These are phyloP conservation scores for Backusella sp. DNA, from an alignment of 192 early-diverging fungal genomes.

Conservation along the genomic window DNA sequence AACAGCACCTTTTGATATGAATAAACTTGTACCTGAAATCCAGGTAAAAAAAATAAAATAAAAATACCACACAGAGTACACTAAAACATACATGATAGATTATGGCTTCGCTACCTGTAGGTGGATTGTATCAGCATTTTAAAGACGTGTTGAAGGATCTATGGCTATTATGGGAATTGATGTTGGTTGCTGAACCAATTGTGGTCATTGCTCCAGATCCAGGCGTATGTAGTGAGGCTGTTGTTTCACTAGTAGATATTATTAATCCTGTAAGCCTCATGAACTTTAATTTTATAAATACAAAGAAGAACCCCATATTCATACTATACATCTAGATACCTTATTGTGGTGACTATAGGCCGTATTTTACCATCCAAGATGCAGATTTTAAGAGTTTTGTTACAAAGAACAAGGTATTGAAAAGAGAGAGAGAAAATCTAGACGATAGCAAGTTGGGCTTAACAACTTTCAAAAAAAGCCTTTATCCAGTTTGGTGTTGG, in stretches of 20 bases:
- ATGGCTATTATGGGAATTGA: constrained; percentile 94
- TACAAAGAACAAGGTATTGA: constrained; percentile 47
- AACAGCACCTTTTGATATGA: constrained; percentile 69
- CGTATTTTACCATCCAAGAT: constrained; percentile 97
- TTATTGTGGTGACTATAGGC: constrained; percentile 95
- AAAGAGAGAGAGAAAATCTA: not conserved
- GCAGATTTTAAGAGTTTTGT: constrained; percentile 80
- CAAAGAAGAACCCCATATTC: not conserved
- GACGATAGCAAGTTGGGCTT: not conserved
- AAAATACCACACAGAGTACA: not conserved
- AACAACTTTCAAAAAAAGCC: constrained; percentile 37
- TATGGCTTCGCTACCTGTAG: constrained; percentile 63
- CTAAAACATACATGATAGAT: constrained; percentile 34
- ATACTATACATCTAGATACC: constrained; percentile 56
- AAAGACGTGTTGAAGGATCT: constrained; percentile 76
- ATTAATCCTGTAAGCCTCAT: constrained; percentile 79
- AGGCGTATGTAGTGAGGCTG: constrained; percentile 77
- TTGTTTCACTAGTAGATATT: constrained; percentile 86
- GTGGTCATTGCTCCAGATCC: constrained; percentile 90
- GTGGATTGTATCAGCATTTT: constrained; percentile 76
- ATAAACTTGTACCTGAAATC: constrained; percentile 60
- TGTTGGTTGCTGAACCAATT: constrained; percentile 87
- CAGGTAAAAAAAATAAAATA: constrained; percentile 38
- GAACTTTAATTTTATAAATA: not conserved
- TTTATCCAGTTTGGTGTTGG: constrained; percentile 78